Base-by-base conservation (phyloP, 2,329 filamentous ascomycete genomes). In the Pleomassaria siparia region DNA sequence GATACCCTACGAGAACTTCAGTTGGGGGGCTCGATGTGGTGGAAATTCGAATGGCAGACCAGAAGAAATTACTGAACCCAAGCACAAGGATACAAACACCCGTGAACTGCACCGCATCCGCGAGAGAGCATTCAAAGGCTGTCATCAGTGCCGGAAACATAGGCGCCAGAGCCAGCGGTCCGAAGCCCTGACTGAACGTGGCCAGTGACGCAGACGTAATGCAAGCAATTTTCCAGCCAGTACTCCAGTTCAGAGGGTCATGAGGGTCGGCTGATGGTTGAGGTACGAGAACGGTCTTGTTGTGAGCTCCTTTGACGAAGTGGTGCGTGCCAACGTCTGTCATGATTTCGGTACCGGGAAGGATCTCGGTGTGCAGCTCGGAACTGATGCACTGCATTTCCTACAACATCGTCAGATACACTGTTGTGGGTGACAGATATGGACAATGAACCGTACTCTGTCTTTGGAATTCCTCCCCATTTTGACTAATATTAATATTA, bases 301-400 rank as follows among this genome's bases (percentile, higher is more conserved):
- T 32, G 30, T 69, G 67, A 8, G 58, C 39, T 2, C 64, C 64
- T 50, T 85, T 86, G 59, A 86, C 81, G 58, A 86, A 86, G 64
- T 85, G 83, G 65, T 84, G 81, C 1, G 72, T 71, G 16, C 81
- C 82, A 29, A 85, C 76, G 72, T 87, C 80, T 8, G 74, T 68
- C 80, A 83, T 83, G 59, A 83, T 73, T 64, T 83, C 80, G 3
- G 80, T 83, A 20, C 80, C 80, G 3, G 80, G 80, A 32, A 81
- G 66, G 47, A 83, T 76, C 51, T 80, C 76, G 25, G 72, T 72
- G 46, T 78, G 71, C 49, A 83, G 74, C 70, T 81, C 77, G 45
- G 72, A 55, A 60, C 80, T 78, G 51, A 81, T 68, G 49, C 75
- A 71, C 47, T 62, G 70, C 37, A 72, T 65, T 55, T 76, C 75